Base-by-base conservation (phyloP, 2,329 filamentous ascomycete species). In the Metarhizium brunneum region DNA sequence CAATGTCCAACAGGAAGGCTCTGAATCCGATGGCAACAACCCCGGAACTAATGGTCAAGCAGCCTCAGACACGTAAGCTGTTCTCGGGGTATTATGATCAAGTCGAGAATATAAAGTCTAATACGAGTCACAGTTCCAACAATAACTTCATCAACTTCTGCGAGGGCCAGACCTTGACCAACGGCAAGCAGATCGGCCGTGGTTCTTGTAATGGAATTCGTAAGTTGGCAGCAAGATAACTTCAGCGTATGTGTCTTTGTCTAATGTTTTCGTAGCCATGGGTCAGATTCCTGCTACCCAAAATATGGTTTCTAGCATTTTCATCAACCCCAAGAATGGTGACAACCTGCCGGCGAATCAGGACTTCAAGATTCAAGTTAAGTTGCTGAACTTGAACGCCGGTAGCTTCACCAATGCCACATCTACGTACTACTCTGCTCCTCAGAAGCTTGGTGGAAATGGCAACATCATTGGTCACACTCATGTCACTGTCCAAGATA, bases 71-170 rank as follows among this genome's bases (percentile, higher is more conserved):
- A 82, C 77, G 76, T 82, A 64, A 67, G 80, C 65, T 25, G n/a
- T 60, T 30, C 25, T 16, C 32, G 5, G 13, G 20, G 6, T 10
- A 18, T 5, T 14, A 53, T 3, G 13, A 45, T 20, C 16, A 40
- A 2, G 8, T 48, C 36, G 53, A 66, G 58, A 61, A 59, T 54
- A 8, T 6, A 6, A 72, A n/a, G 16, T 48, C 45, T 48, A 48
- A 48, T 6, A 3, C 6, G 45, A 30, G 7, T 29, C n/a, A 10
- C 54, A 84, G 81, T 59, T 80, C 84, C 61, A 58, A 70, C 18
- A 71, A 73, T 71, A 85, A 85, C 71, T 84, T 84, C 66, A 82
- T 84, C 76, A 84, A 84, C 74, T 82, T 83, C 66, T 84, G 81
- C 64, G 57, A 67, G 4, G 79, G 77, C 49, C 62, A 77, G 65